Evolutionary conservation across 2,329 filamentous ascomycete species (phyloP).

Genomic region (Akanthomyces lecanii): DNA sequence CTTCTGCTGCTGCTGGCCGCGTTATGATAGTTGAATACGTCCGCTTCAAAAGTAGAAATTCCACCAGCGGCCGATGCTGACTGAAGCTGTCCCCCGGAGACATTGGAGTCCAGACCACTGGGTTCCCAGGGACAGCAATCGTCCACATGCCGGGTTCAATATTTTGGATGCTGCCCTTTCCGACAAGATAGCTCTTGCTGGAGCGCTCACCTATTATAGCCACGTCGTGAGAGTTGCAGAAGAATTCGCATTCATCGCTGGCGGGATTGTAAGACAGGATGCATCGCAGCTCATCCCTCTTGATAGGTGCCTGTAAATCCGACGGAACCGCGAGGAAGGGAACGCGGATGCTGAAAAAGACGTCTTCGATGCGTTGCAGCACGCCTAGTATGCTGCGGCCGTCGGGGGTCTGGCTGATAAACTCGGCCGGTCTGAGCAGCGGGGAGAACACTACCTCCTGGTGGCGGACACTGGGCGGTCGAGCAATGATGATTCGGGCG

Average conservation of each 20-base stretch:
- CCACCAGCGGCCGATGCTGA: background rate
- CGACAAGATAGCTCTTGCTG: background rate
- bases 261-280: conserved; percentile 2
- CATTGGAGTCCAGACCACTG: background rate
- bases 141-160: conserved; percentile 13
- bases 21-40: background rate
- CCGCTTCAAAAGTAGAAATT: conserved; percentile 11
- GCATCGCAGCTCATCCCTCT: background rate
- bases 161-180: background rate
- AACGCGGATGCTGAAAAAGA: background rate
- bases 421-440: conserved; percentile 3
- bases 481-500: conserved; percentile 9
- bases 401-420: conserved; percentile 3
- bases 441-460: background rate
- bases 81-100: background rate
- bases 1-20: background rate
- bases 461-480: background rate
- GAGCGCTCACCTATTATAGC: background rate
- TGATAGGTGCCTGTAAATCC: background rate
- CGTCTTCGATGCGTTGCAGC: conserved; percentile 3
- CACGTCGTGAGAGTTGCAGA: conserved; percentile 6
- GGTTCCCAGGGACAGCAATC: background rate
- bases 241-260: conserved; percentile 7
- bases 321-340: background rate
- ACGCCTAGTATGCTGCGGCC: conserved; percentile 10